Evolutionary conservation across 1,139 yeast genomes (phyloP).

Genomic region (Hansenula anomala): DNA sequence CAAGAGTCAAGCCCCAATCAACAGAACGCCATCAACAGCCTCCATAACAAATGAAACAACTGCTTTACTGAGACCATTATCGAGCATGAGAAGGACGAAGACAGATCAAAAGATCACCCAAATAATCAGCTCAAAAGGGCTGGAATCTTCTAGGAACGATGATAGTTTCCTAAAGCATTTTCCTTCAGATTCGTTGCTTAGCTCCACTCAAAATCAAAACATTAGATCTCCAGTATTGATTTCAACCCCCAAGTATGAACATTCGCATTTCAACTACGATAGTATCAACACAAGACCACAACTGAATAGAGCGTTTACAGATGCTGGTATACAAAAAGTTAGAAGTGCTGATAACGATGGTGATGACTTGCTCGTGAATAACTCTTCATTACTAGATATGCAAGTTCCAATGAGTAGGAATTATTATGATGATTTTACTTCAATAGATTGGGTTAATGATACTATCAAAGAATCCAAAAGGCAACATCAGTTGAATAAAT

Average conservation of each 20-base stretch:
- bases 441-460: conserved; percentile 65
- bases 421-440: conserved; percentile 59
- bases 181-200: not conserved
- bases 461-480: conserved; percentile 43
- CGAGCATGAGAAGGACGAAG: not conserved
- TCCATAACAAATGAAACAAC: not conserved
- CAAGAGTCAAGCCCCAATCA: not conserved
- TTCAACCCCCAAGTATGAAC: not conserved
- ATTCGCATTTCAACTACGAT: not conserved
- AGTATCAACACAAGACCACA: not conserved
- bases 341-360: not conserved
- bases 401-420: conserved; percentile 19
- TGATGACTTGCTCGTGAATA: not conserved
- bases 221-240: not conserved
- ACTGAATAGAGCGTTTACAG: not conserved
- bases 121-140: not conserved
- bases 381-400: not conserved
- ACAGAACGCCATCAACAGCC: not conserved
- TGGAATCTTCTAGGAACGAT: not conserved
- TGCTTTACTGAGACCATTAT: not conserved
- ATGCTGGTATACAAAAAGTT: not conserved
- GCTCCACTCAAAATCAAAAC: not conserved
- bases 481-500: conserved; percentile 33
- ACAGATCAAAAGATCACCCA: not conserved
- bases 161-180: not conserved